phyloP scores from a whole-genome alignment of 768 basidiomycete genomes.

The Hygrophorus pudorinus region DNA sequence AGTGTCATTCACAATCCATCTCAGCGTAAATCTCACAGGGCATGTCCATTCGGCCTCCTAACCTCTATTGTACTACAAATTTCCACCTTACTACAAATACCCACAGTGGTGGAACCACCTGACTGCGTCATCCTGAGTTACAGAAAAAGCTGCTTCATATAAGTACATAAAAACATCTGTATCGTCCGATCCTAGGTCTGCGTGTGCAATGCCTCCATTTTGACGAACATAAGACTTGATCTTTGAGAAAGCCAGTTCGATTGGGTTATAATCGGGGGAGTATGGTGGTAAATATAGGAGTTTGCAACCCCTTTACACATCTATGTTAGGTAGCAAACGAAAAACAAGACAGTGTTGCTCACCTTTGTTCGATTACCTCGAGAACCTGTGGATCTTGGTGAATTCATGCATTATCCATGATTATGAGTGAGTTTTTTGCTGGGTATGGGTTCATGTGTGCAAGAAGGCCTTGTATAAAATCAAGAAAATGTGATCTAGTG shows the following conservation, averaged over 20 bases:
- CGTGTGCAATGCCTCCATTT: slow-evolving; percentile 9
- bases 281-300: slow-evolving; percentile 6
- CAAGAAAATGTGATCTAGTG: slow-evolving; percentile 15
- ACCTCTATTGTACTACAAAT: no score
- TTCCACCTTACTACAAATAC: background rate
- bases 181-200: slow-evolving; percentile 12
- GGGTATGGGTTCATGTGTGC: slow-evolving; percentile 29
- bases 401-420: slow-evolving; percentile 30
- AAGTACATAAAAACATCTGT: slow-evolving; percentile 14
- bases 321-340: background rate
- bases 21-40: no score
- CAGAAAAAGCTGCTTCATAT: slow-evolving; percentile 12
- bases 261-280: slow-evolving; percentile 7
- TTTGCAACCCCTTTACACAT: slow-evolving; percentile 4
- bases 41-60: no score
- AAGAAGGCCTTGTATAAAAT: slow-evolving; percentile 24
- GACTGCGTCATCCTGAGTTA: slow-evolving; percentile 11
- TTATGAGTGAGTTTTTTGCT: slow-evolving; percentile 22
- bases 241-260: slow-evolving; percentile 15
- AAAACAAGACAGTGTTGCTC: slow-evolving; percentile 1
- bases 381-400: slow-evolving; percentile 20
- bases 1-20: no score
- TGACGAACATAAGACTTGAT: slow-evolving; percentile 17
- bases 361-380: slow-evolving; percentile 23
- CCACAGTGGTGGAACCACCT: slow-evolving; percentile 17